A percentile compares a stretch with the other conserved stretches of the same genome.
phyloP scores from a whole-genome alignment of 2,329 filamentous ascomycete species.

The Cladosporium sp. region DNA sequence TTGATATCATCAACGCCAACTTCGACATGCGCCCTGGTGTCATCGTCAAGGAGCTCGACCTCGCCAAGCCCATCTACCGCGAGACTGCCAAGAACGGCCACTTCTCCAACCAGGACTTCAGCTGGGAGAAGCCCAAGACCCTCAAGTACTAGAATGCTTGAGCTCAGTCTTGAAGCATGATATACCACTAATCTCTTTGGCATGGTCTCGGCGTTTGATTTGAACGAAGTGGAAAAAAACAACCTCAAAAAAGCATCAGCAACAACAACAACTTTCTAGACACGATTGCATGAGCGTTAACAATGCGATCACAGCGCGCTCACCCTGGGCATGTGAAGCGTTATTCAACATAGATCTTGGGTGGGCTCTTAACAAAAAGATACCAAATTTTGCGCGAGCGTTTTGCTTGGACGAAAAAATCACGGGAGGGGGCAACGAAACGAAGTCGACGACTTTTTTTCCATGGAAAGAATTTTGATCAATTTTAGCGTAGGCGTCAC shows the following conservation, averaged over 20 bases:
- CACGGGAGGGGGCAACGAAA: slow-evolving; percentile 10
- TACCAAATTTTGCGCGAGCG: slow-evolving; percentile 10
- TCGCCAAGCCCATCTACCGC: slow-evolving; percentile 95
- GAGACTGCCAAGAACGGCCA: slow-evolving; percentile 99
- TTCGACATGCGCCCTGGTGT: slow-evolving; percentile 97
- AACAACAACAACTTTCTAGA: background rate
- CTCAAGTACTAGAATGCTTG: slow-evolving; percentile 70
- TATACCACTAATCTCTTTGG: slow-evolving; percentile 5
- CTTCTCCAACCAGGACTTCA: slow-evolving; percentile 97
- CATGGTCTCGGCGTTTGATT: slow-evolving; percentile 7
- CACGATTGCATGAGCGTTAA: slow-evolving; percentile 11
- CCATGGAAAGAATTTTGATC: slow-evolving; percentile 3
- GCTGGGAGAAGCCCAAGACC: slow-evolving; percentile 95
- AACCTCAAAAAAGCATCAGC: slow-evolving; percentile 6
- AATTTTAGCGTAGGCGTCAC: slow-evolving; percentile 22
- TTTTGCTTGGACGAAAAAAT: slow-evolving; percentile 6
- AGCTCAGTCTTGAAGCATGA: background rate
- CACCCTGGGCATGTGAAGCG: slow-evolving; percentile 14
- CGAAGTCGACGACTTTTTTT: background rate
- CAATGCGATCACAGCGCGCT: slow-evolving; percentile 11
- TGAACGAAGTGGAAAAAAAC: background rate
- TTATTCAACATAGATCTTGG: slow-evolving; percentile 22
- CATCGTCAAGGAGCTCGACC: slow-evolving; percentile 94
- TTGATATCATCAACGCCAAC: slow-evolving; percentile 90
- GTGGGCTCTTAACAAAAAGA: slow-evolving; percentile 19